Conservation (phyloP, 257 asterid genomes). For the Petunia axillaris region DNA sequence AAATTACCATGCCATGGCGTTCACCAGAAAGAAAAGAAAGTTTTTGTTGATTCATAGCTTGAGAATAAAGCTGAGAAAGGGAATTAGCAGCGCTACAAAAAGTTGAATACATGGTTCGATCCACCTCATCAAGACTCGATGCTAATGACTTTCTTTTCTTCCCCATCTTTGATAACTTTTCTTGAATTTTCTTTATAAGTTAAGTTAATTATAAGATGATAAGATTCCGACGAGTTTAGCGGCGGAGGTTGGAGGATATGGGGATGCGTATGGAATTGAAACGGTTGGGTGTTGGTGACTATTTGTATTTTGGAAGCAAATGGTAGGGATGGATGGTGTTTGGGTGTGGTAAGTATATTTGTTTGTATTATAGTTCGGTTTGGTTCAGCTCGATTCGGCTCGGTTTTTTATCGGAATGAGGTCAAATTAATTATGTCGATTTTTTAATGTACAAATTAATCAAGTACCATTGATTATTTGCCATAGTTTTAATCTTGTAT, state of each 20-base stretch:
- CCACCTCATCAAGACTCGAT: slow-evolving; percentile 88
- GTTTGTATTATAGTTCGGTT: no score
- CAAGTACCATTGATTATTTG: no score
- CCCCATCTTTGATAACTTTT: slow-evolving; percentile 47
- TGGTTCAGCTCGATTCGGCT: no score
- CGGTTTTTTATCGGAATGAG: no score
- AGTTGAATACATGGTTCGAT: slow-evolving; percentile 86
- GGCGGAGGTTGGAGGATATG: slow-evolving; percentile 1
- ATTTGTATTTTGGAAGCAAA: neutral
- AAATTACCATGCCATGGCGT: slow-evolving; percentile 73
- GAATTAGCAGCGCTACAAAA: slow-evolving; percentile 91
- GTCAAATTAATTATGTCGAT: no score
- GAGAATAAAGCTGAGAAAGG: slow-evolving; percentile 89
- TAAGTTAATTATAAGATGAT: neutral
- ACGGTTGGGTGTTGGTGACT: no score
- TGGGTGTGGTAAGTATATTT: no score
- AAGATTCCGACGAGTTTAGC: slow-evolving; percentile 2
- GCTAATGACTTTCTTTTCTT: slow-evolving; percentile 93
- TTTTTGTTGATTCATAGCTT: slow-evolving; percentile 85
- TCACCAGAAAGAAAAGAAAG: slow-evolving; percentile 94
- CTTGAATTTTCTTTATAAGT: neutral
- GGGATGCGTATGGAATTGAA: neutral
- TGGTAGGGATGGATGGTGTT: neutral
- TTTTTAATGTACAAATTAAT: no score
- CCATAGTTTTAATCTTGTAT: no score